Conservation (phyloP, 345 rosid genomes). For the Arabis hirsuta region DNA sequence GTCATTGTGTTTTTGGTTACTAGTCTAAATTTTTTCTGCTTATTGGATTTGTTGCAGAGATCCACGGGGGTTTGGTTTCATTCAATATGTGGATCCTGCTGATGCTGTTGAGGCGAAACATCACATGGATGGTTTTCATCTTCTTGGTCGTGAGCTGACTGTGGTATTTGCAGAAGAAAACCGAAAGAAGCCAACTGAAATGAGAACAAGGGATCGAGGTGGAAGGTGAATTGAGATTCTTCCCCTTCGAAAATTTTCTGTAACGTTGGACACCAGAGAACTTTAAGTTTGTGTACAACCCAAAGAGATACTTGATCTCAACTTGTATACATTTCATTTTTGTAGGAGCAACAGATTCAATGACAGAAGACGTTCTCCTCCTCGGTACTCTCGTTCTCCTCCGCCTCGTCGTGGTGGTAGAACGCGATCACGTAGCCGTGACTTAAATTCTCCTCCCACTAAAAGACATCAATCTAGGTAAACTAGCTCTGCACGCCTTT, state of each 20-base stretch:
- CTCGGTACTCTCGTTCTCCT: constrained; percentile 75
- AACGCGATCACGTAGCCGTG: constrained; percentile 68
- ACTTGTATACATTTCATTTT: constrained; percentile 13
- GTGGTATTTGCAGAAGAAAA: constrained; percentile 96
- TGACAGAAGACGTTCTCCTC: constrained; percentile 72
- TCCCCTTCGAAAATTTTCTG: constrained; percentile 1
- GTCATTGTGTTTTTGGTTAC: constrained; percentile 24
- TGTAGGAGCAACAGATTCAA: constrained; percentile 53
- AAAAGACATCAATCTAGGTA: constrained; percentile 71
- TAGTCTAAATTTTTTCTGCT: constrained; percentile 23
- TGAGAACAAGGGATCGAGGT: constrained; percentile 82
- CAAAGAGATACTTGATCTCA: constrained; percentile 10
- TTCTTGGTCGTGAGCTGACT: constrained; percentile 88
- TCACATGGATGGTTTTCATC: constrained; percentile 91
- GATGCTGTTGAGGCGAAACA: constrained; percentile 92
- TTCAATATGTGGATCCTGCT: constrained; percentile 84
- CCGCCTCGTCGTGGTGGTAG: constrained; percentile 68
- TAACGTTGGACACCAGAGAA: not conserved
- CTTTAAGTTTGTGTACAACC: not conserved
- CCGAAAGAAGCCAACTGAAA: constrained; percentile 90
- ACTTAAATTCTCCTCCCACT: constrained; percentile 65
- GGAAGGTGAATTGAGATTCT: constrained; percentile 51
- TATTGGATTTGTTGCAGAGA: constrained; percentile 56
- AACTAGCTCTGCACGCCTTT: not conserved
- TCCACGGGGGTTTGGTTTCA: constrained; percentile 98